Base-by-base conservation (phyloP, 2,329 filamentous ascomycete species). In the Diaporthe longicolla region DNA sequence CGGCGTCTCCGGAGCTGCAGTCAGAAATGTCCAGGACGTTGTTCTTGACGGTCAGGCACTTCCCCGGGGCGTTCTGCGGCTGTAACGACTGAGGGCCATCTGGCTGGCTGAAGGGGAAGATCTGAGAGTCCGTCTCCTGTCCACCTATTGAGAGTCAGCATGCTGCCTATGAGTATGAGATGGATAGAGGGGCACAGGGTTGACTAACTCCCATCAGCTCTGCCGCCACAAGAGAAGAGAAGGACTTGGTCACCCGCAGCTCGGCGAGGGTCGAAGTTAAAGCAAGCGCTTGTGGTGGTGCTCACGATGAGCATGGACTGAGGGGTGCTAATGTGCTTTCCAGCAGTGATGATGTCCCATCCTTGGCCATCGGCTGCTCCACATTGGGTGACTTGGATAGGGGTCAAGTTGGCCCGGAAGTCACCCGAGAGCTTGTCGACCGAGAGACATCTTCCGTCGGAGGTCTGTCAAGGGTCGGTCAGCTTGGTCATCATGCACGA, bases 141-240 rank as follows among this genome's bases (percentile, higher is more conserved):
- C 89, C 88, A 26, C 84, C 83, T 84, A 71, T 17, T 50, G 57
- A 21, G 5, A 69, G 5, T 73, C 48, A 21, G 76, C 13, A 40
- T 54, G 15, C n/a, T 37, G 48, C 17, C 32, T 11, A 17, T 21
- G n/a, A 29, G 15, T 9, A 19, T 75, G 74, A 73, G 29, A 58
- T 37, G 11, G 21, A 13, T 13, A 10, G 32, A 32, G 6, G 11
- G 19, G 58, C n/a, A 45, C 19, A 19, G 40, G 70, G 24, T 68
- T 9, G 6, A 79, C 81, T 72, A 76, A 84, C 81, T 81, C 2
- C 89, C 89, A 74, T 88, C 89, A 26, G 89, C 89, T 52, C 89
- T 84, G 21, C 89, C 89, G 68, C 89, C 89, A 75, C 89, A 91
- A 15, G 89, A 89, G 77, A 91, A 91, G 32, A 91, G 82, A 45